A percentile compares a stretch with the other conserved stretches of the same genome.
Evolutionary conservation across 352 stramenopile species (phyloP).

Genomic region (Elongisporangium anandrum): DNA sequence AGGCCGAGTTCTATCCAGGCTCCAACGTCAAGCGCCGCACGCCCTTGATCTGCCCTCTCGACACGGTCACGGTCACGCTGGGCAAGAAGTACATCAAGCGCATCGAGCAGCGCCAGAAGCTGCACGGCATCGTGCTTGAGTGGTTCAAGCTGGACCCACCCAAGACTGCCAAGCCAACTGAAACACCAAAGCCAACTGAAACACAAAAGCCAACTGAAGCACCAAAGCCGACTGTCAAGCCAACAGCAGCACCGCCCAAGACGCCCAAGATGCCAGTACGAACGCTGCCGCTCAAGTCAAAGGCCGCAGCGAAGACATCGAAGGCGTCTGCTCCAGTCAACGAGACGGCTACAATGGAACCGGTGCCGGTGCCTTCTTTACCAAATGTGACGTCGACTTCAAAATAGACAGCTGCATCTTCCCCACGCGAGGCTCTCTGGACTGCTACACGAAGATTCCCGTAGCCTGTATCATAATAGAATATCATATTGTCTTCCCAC

Average conservation of each 20-base stretch:
- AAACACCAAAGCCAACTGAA: background rate
- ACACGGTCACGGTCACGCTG: slow-evolving; percentile 25
- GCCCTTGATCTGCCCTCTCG: slow-evolving; percentile 29
- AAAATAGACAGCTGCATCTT: background rate
- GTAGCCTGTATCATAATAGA: background rate
- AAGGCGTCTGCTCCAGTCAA: background rate
- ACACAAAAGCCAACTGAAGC: background rate
- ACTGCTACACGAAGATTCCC: background rate
- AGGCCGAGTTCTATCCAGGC: slow-evolving; percentile 28
- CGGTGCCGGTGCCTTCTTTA: too few relatives aligned
- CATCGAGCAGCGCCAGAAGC: slow-evolving; percentile 15
- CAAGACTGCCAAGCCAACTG: background rate
- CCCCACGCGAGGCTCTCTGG: too few relatives aligned
- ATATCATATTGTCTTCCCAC: background rate
- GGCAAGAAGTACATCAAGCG: slow-evolving; percentile 10
- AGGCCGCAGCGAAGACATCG: background rate
- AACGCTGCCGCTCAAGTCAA: background rate
- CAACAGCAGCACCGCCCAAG: background rate
- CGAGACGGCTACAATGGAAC: background rate
- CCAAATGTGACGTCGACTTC: background rate
- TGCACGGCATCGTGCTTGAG: slow-evolving; percentile 16
- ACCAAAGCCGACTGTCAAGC: too few relatives aligned
- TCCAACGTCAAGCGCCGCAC: slow-evolving; percentile 25
- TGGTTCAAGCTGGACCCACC: slow-evolving; percentile 10
- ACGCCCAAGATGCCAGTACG: background rate